A percentile compares a stretch with the other conserved stretches of the same genome.
Conservation (phyloP, 2,329 filamentous ascomycete genomes). For the Cordyceps farinosa region DNA sequence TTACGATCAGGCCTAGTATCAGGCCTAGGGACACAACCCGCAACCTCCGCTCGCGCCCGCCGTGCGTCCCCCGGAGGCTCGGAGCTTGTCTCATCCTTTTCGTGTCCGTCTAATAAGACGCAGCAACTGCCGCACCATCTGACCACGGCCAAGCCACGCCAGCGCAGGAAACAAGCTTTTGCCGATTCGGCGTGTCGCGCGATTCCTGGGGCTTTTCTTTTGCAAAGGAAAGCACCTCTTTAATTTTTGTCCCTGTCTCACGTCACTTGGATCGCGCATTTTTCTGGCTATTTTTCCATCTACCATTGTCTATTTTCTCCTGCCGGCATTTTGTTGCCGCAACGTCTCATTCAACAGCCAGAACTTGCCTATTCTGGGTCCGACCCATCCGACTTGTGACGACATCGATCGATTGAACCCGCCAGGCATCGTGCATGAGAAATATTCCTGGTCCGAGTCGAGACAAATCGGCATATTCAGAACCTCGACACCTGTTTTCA, state of each 20-base stretch:
- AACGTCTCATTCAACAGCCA: not conserved
- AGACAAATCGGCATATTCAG: not conserved
- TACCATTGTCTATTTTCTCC: not conserved
- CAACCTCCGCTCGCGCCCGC: not conserved
- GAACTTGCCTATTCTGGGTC: conserved; percentile 8
- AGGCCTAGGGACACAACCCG: not conserved
- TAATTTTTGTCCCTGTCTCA: not conserved
- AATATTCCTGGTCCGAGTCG: not conserved
- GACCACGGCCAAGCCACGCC: not conserved
- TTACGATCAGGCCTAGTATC: not conserved
- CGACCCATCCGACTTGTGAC: conserved; percentile 14
- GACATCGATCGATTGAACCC: conserved; percentile 5
- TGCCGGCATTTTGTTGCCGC: not conserved
- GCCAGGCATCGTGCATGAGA: conserved; percentile 3
- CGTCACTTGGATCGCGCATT: not conserved
- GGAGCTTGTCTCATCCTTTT: not conserved
- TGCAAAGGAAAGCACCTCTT: not conserved
- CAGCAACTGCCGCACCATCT: not conserved
- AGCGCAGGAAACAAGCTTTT: not conserved
- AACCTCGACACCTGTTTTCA: not conserved
- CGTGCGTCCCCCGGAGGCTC: not conserved
- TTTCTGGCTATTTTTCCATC: not conserved
- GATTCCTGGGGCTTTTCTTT: not conserved
- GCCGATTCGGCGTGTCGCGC: not conserved
- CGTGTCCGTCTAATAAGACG: not conserved